Percentiles rank a stretch among this genome's conserved stretches.
These are phyloP conservation scores for Erodium maritimum DNA, from an alignment of 345 rosid genomes.

Conservation along the genomic window DNA sequence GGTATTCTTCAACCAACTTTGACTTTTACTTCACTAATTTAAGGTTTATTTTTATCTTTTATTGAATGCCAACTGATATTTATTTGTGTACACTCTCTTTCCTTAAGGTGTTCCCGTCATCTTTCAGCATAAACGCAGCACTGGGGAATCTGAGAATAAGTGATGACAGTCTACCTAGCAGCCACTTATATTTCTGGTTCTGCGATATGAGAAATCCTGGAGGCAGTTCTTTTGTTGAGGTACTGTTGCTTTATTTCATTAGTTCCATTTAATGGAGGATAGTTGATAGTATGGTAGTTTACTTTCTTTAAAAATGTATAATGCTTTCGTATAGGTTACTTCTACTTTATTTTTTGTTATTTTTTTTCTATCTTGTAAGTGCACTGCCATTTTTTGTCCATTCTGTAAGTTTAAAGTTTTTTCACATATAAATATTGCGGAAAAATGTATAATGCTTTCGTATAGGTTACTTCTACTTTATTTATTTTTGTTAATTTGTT, in stretches of 20 bases:
- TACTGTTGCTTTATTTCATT: conserved; percentile 9
- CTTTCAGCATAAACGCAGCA: conserved; percentile 79
- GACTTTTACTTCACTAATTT: conserved; percentile 1
- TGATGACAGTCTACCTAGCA: conserved; percentile 78
- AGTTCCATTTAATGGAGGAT: background rate
- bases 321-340: background rate
- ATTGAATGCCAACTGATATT: background rate
- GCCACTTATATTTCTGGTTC: conserved; percentile 84
- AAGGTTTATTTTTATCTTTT: conserved; percentile 1
- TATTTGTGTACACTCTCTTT: conserved; percentile 2
- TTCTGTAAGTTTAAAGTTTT: too few relatives aligned
- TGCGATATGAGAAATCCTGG: conserved; percentile 99
- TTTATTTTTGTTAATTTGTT: too few relatives aligned
- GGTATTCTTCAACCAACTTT: conserved; percentile 25
- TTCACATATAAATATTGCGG: too few relatives aligned
- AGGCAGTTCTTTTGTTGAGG: conserved; percentile 97
- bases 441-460: background rate
- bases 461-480: background rate
- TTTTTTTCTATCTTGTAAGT: too few relatives aligned
- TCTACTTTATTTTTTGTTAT: too few relatives aligned
- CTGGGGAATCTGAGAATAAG: conserved; percentile 91
- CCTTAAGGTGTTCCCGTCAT: conserved; percentile 83
- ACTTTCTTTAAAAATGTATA: too few relatives aligned
- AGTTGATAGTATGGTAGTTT: background rate
- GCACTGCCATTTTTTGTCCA: too few relatives aligned